Evolutionary conservation across 805 yeast genomes (phyloP), one percentile per base, ranked within the genome.

Genomic region (Nakazawaea sp.): DNA sequence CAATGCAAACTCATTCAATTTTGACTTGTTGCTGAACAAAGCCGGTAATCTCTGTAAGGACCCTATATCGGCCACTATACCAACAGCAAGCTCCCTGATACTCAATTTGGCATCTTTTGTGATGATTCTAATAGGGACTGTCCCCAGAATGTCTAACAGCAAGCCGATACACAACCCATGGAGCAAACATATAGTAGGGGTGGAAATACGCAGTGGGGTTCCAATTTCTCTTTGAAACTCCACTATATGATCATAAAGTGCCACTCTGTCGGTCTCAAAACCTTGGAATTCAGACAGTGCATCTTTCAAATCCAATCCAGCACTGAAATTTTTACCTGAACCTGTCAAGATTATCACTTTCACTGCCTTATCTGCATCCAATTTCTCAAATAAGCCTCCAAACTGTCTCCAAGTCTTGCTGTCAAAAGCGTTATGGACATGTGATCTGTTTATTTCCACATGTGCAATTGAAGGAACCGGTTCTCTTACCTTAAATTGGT

Each of bases 41-140:
- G 51, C 50, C 4, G 85, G 80, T 40, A 81, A 49, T 50, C 90
- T 65, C 56, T 83, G 89, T 41, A 83, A 61, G 1, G 84, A 68
- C 4, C 94, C 94, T 49, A 83, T 80, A 52, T 84, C 92, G 2
- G 92, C 88, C 27, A 84, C 71, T 51, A 84, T 66, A 3, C 90
- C 92, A 37, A 83, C 65, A 43, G 76, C 73, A 42, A 82, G 75
- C 57, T 83, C 94, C 40, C 81, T 72, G 40, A 84, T 71, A 29
- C 81, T 68, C 45, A 81, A 65, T 27, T 51, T 57, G 11, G 72
- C 68, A 44, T 72, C 81, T 21, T 59, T 58, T 3, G 77, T 59
- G 9, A 76, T 75, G 10, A 78, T 53, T 35, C 89, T 67, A 18
- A 83, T 71, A 12, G 76, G 66, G 20, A 70, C 66, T 0, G 82